Evolutionary conservation across 352 stramenopile species (phyloP).

Genomic region (Albugo laibachii): DNA sequence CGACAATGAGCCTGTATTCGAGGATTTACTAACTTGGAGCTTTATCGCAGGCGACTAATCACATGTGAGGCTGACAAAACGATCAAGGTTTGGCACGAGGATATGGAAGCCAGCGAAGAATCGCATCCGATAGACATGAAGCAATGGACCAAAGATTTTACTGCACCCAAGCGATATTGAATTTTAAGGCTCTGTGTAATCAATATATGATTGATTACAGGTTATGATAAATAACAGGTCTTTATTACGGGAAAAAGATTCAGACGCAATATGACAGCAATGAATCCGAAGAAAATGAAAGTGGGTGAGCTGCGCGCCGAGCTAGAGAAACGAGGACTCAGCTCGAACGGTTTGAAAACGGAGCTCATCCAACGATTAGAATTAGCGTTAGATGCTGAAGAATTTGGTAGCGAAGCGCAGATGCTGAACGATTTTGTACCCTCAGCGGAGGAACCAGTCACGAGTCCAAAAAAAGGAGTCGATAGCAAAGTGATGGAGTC

Average conservation of each 20-base stretch:
- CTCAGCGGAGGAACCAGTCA: conserved; percentile 8
- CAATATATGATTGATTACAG: neutral
- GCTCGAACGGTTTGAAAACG: conserved; percentile 73
- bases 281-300: conserved; percentile 84
- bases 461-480: neutral
- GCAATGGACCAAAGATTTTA: conserved; percentile 91
- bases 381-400: conserved; percentile 70
- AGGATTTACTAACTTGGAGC: neutral
- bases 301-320: conserved; percentile 74
- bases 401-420: conserved; percentile 64
- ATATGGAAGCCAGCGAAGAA: conserved; percentile 87
- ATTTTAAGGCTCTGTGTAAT: neutral
- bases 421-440: conserved; percentile 40
- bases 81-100: conserved; percentile 98
- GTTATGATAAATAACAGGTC: too few relatives aligned
- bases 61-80: conserved; percentile 99
- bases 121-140: conserved; percentile 96
- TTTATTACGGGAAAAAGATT: too few relatives aligned
- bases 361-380: conserved; percentile 80
- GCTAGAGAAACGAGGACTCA: conserved; percentile 58
- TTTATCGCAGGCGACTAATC: conserved; percentile 81
- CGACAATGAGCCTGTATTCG: neutral
- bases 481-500: too few relatives aligned
- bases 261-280: conserved; percentile 15
- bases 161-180: conserved; percentile 61